Evolutionary conservation across 2,329 filamentous ascomycete species (phyloP).

Genomic region (Lithohypha guttulata): DNA sequence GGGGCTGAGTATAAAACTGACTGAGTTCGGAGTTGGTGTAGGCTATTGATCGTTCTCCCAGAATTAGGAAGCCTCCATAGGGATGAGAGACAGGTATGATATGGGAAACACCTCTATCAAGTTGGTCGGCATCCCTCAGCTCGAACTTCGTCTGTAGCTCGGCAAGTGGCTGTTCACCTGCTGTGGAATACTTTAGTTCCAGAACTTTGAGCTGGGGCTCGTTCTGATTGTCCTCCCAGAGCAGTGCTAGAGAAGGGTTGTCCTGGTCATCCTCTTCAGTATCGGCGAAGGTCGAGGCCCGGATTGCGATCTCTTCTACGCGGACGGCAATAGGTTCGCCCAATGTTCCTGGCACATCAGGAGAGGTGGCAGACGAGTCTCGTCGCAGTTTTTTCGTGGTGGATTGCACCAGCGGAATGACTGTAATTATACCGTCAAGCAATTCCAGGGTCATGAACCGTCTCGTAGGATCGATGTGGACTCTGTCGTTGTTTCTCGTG

Average conservation of each 20-base stretch:
- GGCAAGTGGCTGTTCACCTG: slow-evolving; percentile 35
- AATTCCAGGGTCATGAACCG: slow-evolving; percentile 56
- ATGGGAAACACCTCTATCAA: slow-evolving; percentile 51
- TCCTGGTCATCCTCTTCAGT: slow-evolving; percentile 34
- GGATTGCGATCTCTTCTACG: slow-evolving; percentile 56
- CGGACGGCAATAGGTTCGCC: slow-evolving; percentile 51
- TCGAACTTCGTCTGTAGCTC: slow-evolving; percentile 44
- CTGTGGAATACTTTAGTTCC: slow-evolving; percentile 43
- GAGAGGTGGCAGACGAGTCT: slow-evolving; percentile 22
- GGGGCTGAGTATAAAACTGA: slow-evolving; percentile 50
- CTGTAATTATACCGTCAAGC: slow-evolving; percentile 57
- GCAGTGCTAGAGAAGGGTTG: slow-evolving; percentile 51
- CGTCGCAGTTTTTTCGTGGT: slow-evolving; percentile 34
- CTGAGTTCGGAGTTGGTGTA: slow-evolving; percentile 74
- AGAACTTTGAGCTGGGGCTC: slow-evolving; percentile 45
- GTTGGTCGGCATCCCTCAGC: slow-evolving; percentile 36
- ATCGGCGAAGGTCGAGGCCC: slow-evolving; percentile 56
- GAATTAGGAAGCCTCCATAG: slow-evolving; percentile 58
- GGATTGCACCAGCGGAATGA: slow-evolving; percentile 50
- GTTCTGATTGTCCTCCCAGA: slow-evolving; percentile 54
- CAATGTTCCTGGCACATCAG: slow-evolving; percentile 40
- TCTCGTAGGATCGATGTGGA: slow-evolving; percentile 71
- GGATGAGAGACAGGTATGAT: slow-evolving; percentile 51
- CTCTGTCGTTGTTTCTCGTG: slow-evolving; percentile 71
- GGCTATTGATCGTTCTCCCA: slow-evolving; percentile 69